Base-by-base conservation (phyloP, 1,284 basidiomycete species). In the Puccinia polysora region DNA sequence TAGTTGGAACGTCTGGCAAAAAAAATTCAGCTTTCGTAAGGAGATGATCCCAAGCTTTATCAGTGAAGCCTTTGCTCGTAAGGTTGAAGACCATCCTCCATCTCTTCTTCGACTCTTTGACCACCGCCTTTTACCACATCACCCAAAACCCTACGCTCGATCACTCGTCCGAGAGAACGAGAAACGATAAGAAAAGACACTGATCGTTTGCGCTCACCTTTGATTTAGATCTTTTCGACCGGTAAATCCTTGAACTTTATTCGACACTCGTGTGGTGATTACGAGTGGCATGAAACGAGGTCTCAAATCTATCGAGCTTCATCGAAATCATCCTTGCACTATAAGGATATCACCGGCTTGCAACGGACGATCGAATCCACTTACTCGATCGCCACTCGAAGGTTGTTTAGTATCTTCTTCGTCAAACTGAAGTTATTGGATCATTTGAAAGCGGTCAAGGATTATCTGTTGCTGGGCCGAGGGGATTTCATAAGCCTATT, bases 211-310 rank as follows among this genome's bases (percentile, higher is more conserved):
- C n/a, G 36, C 30, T 56, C 1, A n/a, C 20, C 8, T 34, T 4
- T 2, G 0, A 4, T 8, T 7, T 76, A 96, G 93, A 99, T 99
- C 74, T 97, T 97, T 78, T 97, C 94, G 8, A 98, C 95, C 0
- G 96, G 96, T 23, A 93, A 94, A 81, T 96, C 91, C 78, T 84
- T 98, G 79, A 98, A 98, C 80, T 99, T 97, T 77, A 97, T 98
- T 76, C 87, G 94, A 28, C 96, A 97, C 80, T 95, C 89, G 78
- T 99, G 96, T 79, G 88, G 91, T 67, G 95, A 98, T 78, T 89
- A 86, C 74, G 93, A 97, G 75, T 98, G 95, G 96, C 89, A 97
- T 1, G 86, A 87, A 14, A 94, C 91, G 7, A 84, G 90, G 71
- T 88, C 91, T 78, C 89, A 89, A 77, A 86, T 94, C 80, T 88